phyloP scores from a whole-genome alignment of 257 asterid species.

The Solanum chaucha region DNA sequence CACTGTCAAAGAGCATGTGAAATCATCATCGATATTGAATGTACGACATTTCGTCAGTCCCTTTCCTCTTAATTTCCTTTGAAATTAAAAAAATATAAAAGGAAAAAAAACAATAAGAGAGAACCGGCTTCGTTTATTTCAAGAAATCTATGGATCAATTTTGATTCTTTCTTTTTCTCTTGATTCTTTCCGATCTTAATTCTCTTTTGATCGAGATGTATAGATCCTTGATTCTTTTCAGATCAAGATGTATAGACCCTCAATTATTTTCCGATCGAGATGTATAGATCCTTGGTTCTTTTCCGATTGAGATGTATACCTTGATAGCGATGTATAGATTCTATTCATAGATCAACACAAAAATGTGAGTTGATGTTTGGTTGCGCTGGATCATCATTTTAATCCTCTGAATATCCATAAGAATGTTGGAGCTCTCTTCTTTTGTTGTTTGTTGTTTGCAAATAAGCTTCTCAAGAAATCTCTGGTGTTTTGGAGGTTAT shows the following conservation, averaged over 20 bases:
- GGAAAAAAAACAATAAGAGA: not conserved
- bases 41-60: not conserved
- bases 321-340: not conserved
- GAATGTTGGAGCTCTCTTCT: too few relatives aligned
- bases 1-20: not conserved
- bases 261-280: not conserved
- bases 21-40: not conserved
- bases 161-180: not conserved
- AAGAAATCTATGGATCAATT: not conserved
- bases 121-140: too few relatives aligned
- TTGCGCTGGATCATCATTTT: too few relatives aligned
- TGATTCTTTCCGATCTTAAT: not conserved
- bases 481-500: too few relatives aligned
- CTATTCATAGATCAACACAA: not conserved
- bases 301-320: not conserved
- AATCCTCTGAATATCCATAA: too few relatives aligned
- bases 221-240: not conserved
- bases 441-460: too few relatives aligned
- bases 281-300: not conserved
- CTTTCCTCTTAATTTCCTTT: not conserved
- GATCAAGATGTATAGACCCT: not conserved
- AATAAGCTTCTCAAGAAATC: too few relatives aligned
- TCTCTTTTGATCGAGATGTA: too few relatives aligned
- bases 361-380: not conserved
- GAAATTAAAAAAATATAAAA: not conserved